Percentiles rank a stretch among this genome's conserved stretches.
These are phyloP conservation scores for Oxyria digyna DNA, from an alignment of 148 eudicot genomes.

Conservation along the genomic window DNA sequence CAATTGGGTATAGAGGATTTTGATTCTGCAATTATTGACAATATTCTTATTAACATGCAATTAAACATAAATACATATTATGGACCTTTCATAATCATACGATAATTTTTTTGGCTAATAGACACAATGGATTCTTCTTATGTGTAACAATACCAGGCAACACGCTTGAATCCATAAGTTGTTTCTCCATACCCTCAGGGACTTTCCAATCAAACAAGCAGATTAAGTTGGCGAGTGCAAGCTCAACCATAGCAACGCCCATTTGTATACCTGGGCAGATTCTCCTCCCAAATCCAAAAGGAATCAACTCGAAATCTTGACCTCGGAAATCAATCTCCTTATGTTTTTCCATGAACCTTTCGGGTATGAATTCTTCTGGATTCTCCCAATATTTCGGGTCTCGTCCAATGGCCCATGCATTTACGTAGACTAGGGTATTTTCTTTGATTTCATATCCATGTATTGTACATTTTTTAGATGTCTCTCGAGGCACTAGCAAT, in stretches of 20 bases:
- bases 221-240: conserved; percentile 25
- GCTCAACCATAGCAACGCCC: conserved; percentile 20
- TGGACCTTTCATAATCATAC: no score
- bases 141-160: conserved; percentile 22
- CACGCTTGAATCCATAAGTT: conserved; percentile 22
- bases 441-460: conserved; percentile 23
- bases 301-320: conserved; percentile 19
- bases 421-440: not conserved
- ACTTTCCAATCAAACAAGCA: conserved; percentile 33
- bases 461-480: conserved; percentile 14
- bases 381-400: conserved; percentile 29
- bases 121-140: conserved; percentile 26
- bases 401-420: conserved; percentile 8
- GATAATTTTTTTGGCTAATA: not conserved
- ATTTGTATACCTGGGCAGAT: conserved; percentile 27
- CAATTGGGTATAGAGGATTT: no score
- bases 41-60: no score
- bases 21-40: no score
- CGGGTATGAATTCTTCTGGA: conserved; percentile 20
- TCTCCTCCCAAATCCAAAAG: conserved; percentile 36
- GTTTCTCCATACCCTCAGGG: conserved; percentile 17
- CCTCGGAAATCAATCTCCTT: conserved; percentile 15
- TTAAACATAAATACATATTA: no score
- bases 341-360: conserved; percentile 19
- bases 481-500: conserved; percentile 16